Conservation (phyloP, 495 filamentous ascomycete genomes). For the Aspergillus sclerotiicarbonarius region DNA sequence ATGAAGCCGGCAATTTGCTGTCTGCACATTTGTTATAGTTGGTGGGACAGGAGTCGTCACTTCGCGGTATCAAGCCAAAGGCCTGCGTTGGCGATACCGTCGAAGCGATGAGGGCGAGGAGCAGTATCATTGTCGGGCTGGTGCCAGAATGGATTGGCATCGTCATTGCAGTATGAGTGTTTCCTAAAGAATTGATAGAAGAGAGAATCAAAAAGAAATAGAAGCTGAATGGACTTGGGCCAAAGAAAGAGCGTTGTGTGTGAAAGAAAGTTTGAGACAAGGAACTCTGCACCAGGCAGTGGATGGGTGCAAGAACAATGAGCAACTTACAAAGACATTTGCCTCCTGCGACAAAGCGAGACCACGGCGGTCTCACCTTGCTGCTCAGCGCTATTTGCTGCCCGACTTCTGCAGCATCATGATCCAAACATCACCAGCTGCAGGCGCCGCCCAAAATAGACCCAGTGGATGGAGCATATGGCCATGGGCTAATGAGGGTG, state of each 20-base stretch:
- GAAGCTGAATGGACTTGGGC: not conserved
- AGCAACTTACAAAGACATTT: not conserved
- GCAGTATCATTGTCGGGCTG: conserved; percentile 15
- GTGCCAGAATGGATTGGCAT: not conserved
- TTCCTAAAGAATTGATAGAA: not conserved
- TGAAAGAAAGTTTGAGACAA: not conserved
- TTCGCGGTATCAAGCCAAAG: conserved; percentile 31
- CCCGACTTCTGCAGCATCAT: conserved; percentile 15
- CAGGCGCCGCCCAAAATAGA: conserved; percentile 35
- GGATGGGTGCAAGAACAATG: not conserved
- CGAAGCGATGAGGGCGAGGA: conserved; percentile 24
- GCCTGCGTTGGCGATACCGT: conserved; percentile 30
- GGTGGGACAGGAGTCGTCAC: conserved; percentile 43
- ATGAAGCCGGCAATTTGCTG: conserved; percentile 59
- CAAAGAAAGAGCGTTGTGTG: not conserved
- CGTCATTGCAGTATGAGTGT: not conserved
- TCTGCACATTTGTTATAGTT: conserved; percentile 51
- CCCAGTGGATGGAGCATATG: conserved; percentile 22
- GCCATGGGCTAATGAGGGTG: conserved; percentile 20
- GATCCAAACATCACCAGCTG: conserved; percentile 12
- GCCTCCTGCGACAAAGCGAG: not conserved
- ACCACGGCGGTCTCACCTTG: not conserved
- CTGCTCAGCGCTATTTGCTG: conserved; percentile 12
- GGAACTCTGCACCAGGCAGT: not conserved
- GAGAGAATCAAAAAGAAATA: not conserved